Evolutionary conservation across 495 filamentous ascomycete genomes (phyloP), one percentile per base, ranked within the genome.

Genomic region (Endocarpon pusillum): DNA sequence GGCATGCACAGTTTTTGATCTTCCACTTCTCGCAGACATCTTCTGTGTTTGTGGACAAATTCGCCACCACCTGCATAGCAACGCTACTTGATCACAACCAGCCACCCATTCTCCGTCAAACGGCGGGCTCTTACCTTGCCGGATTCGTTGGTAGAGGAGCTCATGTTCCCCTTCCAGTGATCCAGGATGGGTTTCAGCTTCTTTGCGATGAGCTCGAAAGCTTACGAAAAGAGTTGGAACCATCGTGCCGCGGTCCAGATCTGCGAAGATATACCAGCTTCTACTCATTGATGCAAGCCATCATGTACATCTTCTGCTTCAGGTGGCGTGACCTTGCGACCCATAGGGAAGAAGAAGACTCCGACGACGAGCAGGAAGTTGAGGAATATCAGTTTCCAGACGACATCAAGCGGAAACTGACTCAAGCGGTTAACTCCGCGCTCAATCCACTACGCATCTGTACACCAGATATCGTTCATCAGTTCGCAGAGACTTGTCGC

Each of bases 221-320:
- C 21, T 69, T 83, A 37, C 72, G 75, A 28, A 41, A 54, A 19
- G 52, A 70, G 19, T 71, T 78, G 45, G 72, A 91, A 44, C 44
- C 53, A 5, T 62, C 54, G 23, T 91, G 83, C 52, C 73, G 68
- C 10, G 83, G 81, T 1, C 86, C 89, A 0, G 84, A 96, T 53
- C 71, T 87, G 18, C 70, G 74, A 27, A 73, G 75, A 21, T 94
- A 85, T 48, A 67, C 69, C 12, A 67, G 79, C 4, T 94, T 91
- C 54, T 96, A 99, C 56, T 73, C 77, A 4, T 72, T 81, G 27
- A 71, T 75, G n/a, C 87, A 96, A 52, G 86, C 87, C 3, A 47
- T 85, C 3, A 62, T 84, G 21, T 92, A 94, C 59, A 92, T 96
- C 33, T 99, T 94, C 64, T 99, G 89, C 62, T 99, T 94, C 64